Conservation (phyloP, 805 yeast genomes). For the Wickerhamomyces silvicola region DNA sequence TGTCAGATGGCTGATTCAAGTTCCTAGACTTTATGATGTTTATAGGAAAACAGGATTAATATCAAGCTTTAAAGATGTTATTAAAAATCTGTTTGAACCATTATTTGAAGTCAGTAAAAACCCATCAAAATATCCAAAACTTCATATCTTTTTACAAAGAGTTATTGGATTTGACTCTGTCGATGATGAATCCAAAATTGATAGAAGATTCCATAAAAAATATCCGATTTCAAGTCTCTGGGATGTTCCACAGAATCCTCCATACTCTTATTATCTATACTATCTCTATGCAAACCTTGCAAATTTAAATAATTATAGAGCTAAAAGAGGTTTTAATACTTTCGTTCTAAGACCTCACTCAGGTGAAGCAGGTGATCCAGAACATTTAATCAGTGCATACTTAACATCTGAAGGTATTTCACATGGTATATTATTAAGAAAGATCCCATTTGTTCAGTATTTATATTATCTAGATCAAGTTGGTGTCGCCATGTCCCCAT, state of each 20-base stretch:
- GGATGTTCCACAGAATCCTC: slow-evolving; percentile 79
- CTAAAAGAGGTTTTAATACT: slow-evolving; percentile 70
- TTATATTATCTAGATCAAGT: slow-evolving; percentile 89
- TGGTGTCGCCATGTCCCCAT: slow-evolving; percentile 97
- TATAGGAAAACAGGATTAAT: slow-evolving; percentile 76
- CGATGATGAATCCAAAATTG: slow-evolving; percentile 94
- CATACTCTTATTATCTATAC: slow-evolving; percentile 93
- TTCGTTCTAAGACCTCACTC: slow-evolving; percentile 96
- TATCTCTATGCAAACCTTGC: slow-evolving; percentile 83
- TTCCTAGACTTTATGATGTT: slow-evolving; percentile 88
- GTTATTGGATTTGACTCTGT: slow-evolving; percentile 98
- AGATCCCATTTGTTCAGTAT: slow-evolving; percentile 92
- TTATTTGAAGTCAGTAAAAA: slow-evolving; percentile 82
- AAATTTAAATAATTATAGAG: slow-evolving; percentile 80
- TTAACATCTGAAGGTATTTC: slow-evolving; percentile 87
- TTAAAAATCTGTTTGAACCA: slow-evolving; percentile 78
- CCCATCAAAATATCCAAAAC: slow-evolving; percentile 86
- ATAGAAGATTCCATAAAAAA: slow-evolving; percentile 72
- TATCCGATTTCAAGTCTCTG: slow-evolving; percentile 84
- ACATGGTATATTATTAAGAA: slow-evolving; percentile 90
- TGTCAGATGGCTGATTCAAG: slow-evolving; percentile 94
- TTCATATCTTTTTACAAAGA: slow-evolving; percentile 81
- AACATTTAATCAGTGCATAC: slow-evolving; percentile 87
- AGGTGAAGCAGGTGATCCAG: slow-evolving; percentile 99
- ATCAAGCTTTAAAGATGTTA: slow-evolving; percentile 63